phyloP scores from a whole-genome alignment of 2,329 filamentous ascomycete species.

The Eutypella sp. region DNA sequence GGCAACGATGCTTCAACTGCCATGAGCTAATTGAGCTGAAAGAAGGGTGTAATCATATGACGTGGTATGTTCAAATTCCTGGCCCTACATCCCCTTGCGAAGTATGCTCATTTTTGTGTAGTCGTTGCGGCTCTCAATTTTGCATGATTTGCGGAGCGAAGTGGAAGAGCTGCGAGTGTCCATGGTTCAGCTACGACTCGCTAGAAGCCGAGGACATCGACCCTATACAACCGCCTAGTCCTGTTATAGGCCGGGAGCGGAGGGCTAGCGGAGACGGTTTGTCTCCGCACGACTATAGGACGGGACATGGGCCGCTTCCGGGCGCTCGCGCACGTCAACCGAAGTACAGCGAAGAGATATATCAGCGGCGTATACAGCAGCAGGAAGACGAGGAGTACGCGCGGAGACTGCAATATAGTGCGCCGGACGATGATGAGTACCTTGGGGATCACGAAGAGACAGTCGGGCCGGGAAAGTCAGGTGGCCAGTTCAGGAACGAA shows the following conservation, averaged over 20 bases:
- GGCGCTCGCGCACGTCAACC: conserved; percentile 24
- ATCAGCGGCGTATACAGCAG: conserved; percentile 42
- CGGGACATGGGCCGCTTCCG: conserved; percentile 18
- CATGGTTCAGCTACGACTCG: conserved; percentile 66
- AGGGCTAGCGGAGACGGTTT: conserved; percentile 17
- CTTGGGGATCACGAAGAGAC: conserved; percentile 31
- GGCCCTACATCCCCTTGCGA: conserved; percentile 1
- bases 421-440: conserved; percentile 32
- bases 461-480: conserved; percentile 45
- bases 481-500: conserved; percentile 57
- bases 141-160: conserved; percentile 79
- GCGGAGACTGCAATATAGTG: conserved; percentile 30
- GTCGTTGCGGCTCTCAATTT: conserved; percentile 76
- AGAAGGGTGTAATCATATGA: conserved; percentile 86
- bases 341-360: conserved; percentile 44
- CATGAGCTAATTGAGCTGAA: conserved; percentile 69
- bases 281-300: conserved; percentile 23
- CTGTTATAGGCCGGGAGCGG: conserved; percentile 31
- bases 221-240: conserved; percentile 45
- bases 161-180: conserved; percentile 81
- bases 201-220: conserved; percentile 50
- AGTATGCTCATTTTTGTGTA: conserved; percentile 19
- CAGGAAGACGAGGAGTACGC: conserved; percentile 38
- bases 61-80: conserved; percentile 55
- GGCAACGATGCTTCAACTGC: conserved; percentile 73